Evolutionary conservation across 2,329 filamentous ascomycete genomes (phyloP), one percentile per base, ranked within the genome.

Genomic region (Eutypella sp.): DNA sequence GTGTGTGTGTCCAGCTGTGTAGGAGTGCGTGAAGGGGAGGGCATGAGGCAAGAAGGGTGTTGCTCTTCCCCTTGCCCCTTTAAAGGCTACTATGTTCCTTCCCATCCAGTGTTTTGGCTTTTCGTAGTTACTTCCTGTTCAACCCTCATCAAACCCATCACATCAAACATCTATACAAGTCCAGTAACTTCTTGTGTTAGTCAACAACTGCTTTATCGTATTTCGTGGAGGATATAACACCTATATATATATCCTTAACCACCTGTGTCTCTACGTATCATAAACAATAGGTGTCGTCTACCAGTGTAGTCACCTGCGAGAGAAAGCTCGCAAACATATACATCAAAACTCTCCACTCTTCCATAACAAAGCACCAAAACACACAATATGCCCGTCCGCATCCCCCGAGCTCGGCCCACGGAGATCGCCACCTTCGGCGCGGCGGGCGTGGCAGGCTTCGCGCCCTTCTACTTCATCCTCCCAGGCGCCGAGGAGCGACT

Each of bases 381-480:
- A 50, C 49, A 46, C 63, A 73, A 49, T 53, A 79, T 79, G 76
- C 70, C 72, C 46, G 60, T 73, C 57, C 71, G 70, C 58, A 71
- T 81, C 46, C 76, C 78, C 53, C 66, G 66, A 47, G 70, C 76
- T 56, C 65, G 65, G 53, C 57, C 65, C 49, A 66, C 70, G 38
- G 78, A 81, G 65, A 64, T 75, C 48, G 61, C 77, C 55, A 72
- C 69, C 63, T 77, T 78, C 60, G 74, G 74, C 46, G 67, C 74
- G 33, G 78, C 77, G 20, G 76, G 77, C 48, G 67, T 79, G 48
- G 70, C 65, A 40, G 74, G 70, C 53, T 71, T 82, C 45, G 72
- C 76, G 1, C 78, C 78, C 23, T 70, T 82, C 56, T 80, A 79
- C 66, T 69, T 81, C 56, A 68, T 79, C 57, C 68, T 78, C 47